Base-by-base conservation (phyloP, 495 filamentous ascomycete species). In the Neurospora sp. region DNA sequence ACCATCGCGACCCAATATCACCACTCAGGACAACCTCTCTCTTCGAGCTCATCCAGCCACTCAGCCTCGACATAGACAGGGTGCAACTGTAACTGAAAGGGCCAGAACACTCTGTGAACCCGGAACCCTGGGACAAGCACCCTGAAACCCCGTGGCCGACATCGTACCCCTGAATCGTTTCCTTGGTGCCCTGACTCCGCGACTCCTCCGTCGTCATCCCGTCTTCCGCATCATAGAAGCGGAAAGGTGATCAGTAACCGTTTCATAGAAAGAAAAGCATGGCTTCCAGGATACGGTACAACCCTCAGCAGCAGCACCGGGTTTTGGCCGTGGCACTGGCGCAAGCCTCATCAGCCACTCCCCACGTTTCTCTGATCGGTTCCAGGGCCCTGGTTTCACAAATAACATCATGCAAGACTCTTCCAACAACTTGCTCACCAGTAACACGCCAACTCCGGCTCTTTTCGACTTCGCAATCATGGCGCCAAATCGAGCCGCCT, bases 391-490 rank as follows among this genome's bases (percentile, higher is more conserved):
- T 27, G 48, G 48, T 59, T 59, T 59, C 48, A 59, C 48, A 59
- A 10, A 27, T 27, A 27, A 4, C 20, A 59, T 59, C 53, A 31
- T 35, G 53, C 53, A 61, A 35, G 14, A 61, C 53, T 61, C 53
- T 61, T 27, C 27, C 53, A 61, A 16, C 53, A 27, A 16, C 53
- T 61, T 61, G 27, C 27, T 18, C 53, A 61, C 12, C 53, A 65
- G 53, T 65, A 65, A 35, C 27, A 65, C 27, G 27, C 5, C 53
- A 35, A 65, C 7, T 65, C 27, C 53, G 53, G 27, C 53, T 37
- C 7, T 27, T 65, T 35, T 75, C 74, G 48, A 61, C 74, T 4
- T 71, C 74, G 8, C 39, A 72, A 9, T 9, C 31, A 5, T 72
- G 68, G 20, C 12, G 20, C 3, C 73, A 73, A 73, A 72, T 65